Evolutionary conservation across 352 stramenopile species (phyloP).

Genomic region (Phytophthora boehmeriae): DNA sequence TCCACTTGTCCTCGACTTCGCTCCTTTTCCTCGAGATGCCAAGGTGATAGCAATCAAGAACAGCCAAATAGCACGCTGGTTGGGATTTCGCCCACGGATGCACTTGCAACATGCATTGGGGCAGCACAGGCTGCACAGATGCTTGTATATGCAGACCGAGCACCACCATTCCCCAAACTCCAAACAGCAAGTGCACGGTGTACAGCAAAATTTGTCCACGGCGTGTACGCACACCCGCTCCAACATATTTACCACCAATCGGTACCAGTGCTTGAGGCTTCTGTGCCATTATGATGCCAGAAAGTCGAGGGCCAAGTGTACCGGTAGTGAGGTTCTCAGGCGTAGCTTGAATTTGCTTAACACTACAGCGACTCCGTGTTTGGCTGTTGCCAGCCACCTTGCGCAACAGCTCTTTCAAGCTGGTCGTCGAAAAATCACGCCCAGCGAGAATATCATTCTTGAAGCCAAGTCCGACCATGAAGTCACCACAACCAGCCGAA

Average conservation of each 20-base stretch:
- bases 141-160: constrained; percentile 30
- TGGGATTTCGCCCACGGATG: constrained; percentile 33
- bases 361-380: constrained; percentile 16
- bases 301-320: neutral
- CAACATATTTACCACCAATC: neutral
- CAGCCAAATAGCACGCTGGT: constrained; percentile 34
- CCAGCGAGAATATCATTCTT: constrained; percentile 27
- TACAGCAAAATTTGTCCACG: neutral
- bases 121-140: constrained; percentile 11
- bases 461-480: constrained; percentile 32
- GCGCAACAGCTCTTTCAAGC: constrained; percentile 28
- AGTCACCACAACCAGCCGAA: constrained; percentile 33
- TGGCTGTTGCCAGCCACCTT: neutral
- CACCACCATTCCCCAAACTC: constrained; percentile 20
- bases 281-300: neutral
- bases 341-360: neutral
- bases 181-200: constrained; percentile 13
- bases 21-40: constrained; percentile 13
- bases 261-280: neutral
- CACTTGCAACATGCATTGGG: constrained; percentile 31
- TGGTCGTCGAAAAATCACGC: constrained; percentile 24
- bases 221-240: neutral
- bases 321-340: neutral
- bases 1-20: too few relatives aligned
- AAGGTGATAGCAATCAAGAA: constrained; percentile 25